These are phyloP conservation scores for Encephalitozoon romaleae DNA, from an alignment of 371 early-diverging fungal genomes.

Conservation along the genomic window DNA sequence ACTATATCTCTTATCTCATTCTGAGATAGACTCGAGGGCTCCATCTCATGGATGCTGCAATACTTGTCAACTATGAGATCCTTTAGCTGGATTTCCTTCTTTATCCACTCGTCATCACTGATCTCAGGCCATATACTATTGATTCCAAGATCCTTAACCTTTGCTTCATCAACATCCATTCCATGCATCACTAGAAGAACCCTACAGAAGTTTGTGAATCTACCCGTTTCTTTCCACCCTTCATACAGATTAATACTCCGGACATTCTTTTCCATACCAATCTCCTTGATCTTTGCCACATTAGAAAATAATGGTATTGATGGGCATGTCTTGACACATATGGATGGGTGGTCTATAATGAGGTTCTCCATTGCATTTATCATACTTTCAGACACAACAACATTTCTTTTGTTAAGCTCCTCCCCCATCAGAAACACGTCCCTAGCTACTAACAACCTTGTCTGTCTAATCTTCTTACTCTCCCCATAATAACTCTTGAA, in stretches of 20 bases:
- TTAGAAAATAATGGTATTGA: slow-evolving; percentile 90
- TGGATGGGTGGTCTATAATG: slow-evolving; percentile 70
- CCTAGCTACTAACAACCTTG: slow-evolving; percentile 94
- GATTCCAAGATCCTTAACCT: slow-evolving; percentile 81
- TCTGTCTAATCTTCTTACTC: slow-evolving; percentile 95
- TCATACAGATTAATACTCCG: slow-evolving; percentile 67
- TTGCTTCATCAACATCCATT: slow-evolving; percentile 82
- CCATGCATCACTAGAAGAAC: slow-evolving; percentile 84
- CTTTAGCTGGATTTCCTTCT: slow-evolving; percentile 83
- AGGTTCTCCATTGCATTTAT: slow-evolving; percentile 91
- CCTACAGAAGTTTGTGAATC: slow-evolving; percentile 92
- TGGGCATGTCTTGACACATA: slow-evolving; percentile 86
- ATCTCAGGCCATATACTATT: slow-evolving; percentile 90
- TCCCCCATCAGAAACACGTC: slow-evolving; percentile 92
- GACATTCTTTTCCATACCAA: slow-evolving; percentile 66
- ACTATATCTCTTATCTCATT: slow-evolving; percentile 95
- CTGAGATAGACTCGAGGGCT: slow-evolving; percentile 80
- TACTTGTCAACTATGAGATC: slow-evolving; percentile 92
- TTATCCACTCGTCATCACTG: slow-evolving; percentile 89
- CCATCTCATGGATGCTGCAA: slow-evolving; percentile 92
- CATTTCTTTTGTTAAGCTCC: slow-evolving; percentile 84
- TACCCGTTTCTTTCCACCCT: slow-evolving; percentile 83
- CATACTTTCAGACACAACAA: slow-evolving; percentile 95
- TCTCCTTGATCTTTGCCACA: slow-evolving; percentile 85
- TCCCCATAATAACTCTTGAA: slow-evolving; percentile 93